Base-by-base conservation (phyloP, 2,329 filamentous ascomycete genomes). In the Phoma sp. region DNA sequence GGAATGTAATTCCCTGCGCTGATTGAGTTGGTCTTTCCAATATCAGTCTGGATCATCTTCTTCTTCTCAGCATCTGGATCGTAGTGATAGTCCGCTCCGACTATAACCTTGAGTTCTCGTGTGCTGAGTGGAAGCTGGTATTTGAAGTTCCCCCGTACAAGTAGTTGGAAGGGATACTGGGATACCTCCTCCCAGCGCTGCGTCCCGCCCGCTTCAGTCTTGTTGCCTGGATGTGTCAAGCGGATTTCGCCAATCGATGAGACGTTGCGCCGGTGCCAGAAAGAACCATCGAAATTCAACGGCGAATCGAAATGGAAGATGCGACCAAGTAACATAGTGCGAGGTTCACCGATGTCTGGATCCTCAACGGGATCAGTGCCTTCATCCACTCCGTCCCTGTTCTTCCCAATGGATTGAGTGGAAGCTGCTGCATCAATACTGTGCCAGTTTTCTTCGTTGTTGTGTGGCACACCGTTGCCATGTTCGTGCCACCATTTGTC, bases 261-360 rank as follows among this genome's bases (percentile, higher is more conserved):
- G 13, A 89, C 90, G 10, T 82, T 77, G 25, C 85, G 82, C 61
- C 88, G 87, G 59, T 91, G 87, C 77, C 97, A 89, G 25, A 96
- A 92, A 0, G 92, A 93, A 4, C 92, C 90, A 57, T 96, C 93
- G 66, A 98, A 98, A 4, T 85, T 88, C 32, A 99, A 80, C 0
- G 92, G 88, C 48, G 91, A 96, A 72, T 97, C 91, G 66, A 98
- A 95, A 59, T 87, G 83, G 57, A 88, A 87, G 33, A 98, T 91
- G 32, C 89, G 90, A 27, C 95, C 95, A n/a, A 99, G 86, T 30
- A 96, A 83, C 84, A 98, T 92, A 52, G 93, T 96, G 41, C 91
- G 90, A 7, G 89, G 75, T 57, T 86, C 83, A 14, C 78, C 77
- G n/a, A 61, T 52, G 49, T 88, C 84, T 2, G 79, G 76, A 59